phyloP scores from a whole-genome alignment of 176 grass and related monocot species.

The Musa troglodytarum region DNA sequence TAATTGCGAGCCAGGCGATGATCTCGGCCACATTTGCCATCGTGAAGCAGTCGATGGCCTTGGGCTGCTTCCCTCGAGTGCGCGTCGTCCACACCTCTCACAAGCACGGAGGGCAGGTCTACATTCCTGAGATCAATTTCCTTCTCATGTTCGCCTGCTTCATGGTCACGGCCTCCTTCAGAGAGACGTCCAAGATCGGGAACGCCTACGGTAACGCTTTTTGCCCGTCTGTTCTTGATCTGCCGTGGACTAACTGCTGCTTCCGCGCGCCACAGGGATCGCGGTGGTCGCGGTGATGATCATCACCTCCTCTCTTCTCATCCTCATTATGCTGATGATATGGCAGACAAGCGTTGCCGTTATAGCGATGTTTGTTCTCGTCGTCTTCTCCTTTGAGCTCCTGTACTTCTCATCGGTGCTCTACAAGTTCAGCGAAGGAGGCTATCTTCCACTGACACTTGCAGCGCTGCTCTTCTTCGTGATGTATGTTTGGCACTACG shows the following conservation, averaged over 20 bases:
- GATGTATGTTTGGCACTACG: slow-evolving; percentile 37
- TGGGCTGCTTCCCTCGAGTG: slow-evolving; percentile 71
- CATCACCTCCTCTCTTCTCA: slow-evolving; percentile 58
- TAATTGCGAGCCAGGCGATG: slow-evolving; percentile 89
- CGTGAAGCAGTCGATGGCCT: slow-evolving; percentile 62
- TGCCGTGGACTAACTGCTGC: neutral
- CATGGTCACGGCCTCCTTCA: slow-evolving; percentile 50
- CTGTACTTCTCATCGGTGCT: slow-evolving; percentile 56
- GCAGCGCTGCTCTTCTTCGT: slow-evolving; percentile 25
- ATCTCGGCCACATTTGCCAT: slow-evolving; percentile 59
- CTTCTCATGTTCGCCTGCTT: slow-evolving; percentile 55
- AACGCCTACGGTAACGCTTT: slow-evolving; percentile 48
- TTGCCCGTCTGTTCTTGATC: neutral
- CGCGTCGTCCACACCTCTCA: slow-evolving; percentile 63
- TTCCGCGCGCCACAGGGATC: slow-evolving; percentile 30
- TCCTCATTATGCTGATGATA: slow-evolving; percentile 64
- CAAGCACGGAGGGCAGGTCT: slow-evolving; percentile 68
- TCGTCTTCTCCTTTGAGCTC: slow-evolving; percentile 37
- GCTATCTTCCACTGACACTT: slow-evolving; percentile 45
- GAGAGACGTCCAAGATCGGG: slow-evolving; percentile 48
- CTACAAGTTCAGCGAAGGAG: slow-evolving; percentile 53
- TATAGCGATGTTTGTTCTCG: slow-evolving; percentile 37
- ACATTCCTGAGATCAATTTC: slow-evolving; percentile 84
- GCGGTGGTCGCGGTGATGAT: slow-evolving; percentile 56
- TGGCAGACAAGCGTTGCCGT: slow-evolving; percentile 48